Evolutionary conservation across 192 early-diverging fungal species (phyloP).

Genomic region (Dispira parvispora): DNA sequence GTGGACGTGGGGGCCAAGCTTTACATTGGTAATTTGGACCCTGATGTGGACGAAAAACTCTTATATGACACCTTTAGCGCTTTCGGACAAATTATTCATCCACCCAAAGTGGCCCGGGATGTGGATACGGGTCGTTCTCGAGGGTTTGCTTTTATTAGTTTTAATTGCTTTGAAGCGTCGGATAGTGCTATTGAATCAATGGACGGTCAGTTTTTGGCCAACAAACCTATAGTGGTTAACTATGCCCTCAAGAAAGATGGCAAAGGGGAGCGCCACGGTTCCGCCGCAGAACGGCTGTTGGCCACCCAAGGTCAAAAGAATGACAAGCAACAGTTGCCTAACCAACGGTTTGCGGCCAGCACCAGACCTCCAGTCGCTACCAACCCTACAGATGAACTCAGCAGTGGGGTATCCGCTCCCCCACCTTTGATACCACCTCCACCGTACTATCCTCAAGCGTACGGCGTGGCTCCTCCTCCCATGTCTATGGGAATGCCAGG

Average conservation of each 20-base stretch:
- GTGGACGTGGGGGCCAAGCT: constrained; percentile 91
- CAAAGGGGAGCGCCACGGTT: constrained; percentile 92
- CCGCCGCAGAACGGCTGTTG: constrained; percentile 83
- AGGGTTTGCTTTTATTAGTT: constrained; percentile 86
- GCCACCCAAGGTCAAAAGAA: constrained; percentile 80
- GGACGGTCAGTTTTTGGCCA: constrained; percentile 93
- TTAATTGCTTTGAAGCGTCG: constrained; percentile 84
- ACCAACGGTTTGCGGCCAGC: no score
- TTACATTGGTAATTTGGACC: constrained; percentile 93
- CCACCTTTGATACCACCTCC: no score
- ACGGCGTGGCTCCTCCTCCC: no score
- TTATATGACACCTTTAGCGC: constrained; percentile 89
- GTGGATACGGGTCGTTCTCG: constrained; percentile 67
- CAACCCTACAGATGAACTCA: no score
- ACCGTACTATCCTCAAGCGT: no score
- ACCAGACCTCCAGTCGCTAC: no score
- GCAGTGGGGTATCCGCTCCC: no score
- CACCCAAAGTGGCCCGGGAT: constrained; percentile 76
- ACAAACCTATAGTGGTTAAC: constrained; percentile 74
- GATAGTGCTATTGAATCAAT: constrained; percentile 97
- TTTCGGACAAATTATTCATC: constrained; percentile 81
- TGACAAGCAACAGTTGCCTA: background rate
- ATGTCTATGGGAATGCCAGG: no score
- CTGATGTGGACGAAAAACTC: constrained; percentile 76
- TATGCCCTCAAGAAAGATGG: constrained; percentile 99